Conservation (phyloP, 805 yeast genomes). For the Kodamaea hsintzibuensis region DNA sequence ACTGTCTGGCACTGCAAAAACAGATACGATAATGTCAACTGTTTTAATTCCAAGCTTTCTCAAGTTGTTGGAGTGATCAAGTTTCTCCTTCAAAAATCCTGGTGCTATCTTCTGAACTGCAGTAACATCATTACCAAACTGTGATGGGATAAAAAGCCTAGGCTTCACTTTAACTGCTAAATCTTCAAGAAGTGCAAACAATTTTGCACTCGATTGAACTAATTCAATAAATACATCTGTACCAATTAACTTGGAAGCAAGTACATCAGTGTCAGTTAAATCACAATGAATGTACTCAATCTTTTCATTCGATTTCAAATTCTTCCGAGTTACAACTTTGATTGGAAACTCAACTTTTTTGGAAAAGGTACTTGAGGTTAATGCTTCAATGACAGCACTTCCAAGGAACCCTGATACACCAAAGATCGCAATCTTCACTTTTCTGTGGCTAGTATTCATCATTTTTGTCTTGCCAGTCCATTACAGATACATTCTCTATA, state of each 20-base stretch:
- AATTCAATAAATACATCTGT: slow-evolving; percentile 54
- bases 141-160: slow-evolving; percentile 58
- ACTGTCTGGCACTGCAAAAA: slow-evolving; percentile 37
- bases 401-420: slow-evolving; percentile 58
- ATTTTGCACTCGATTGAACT: slow-evolving; percentile 27
- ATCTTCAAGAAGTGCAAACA: slow-evolving; percentile 35
- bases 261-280: slow-evolving; percentile 21
- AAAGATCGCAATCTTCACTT: slow-evolving; percentile 46
- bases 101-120: slow-evolving; percentile 30
- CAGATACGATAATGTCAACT: slow-evolving; percentile 42
- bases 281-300: slow-evolving; percentile 42
- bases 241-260: slow-evolving; percentile 43
- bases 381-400: slow-evolving; percentile 45
- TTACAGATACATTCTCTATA: not conserved
- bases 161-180: slow-evolving; percentile 44
- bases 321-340: slow-evolving; percentile 49
- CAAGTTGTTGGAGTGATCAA: slow-evolving; percentile 36
- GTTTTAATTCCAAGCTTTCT: slow-evolving; percentile 49
- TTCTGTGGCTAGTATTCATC: not conserved
- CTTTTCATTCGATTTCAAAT: slow-evolving; percentile 29
- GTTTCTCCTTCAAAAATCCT: slow-evolving; percentile 34
- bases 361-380: slow-evolving; percentile 43
- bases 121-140: slow-evolving; percentile 53
- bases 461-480: not conserved
- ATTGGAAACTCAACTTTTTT: slow-evolving; percentile 49